Evolutionary conservation across 2,329 filamentous ascomycete species (phyloP).

Genomic region (Cryphonectria nitschkei): DNA sequence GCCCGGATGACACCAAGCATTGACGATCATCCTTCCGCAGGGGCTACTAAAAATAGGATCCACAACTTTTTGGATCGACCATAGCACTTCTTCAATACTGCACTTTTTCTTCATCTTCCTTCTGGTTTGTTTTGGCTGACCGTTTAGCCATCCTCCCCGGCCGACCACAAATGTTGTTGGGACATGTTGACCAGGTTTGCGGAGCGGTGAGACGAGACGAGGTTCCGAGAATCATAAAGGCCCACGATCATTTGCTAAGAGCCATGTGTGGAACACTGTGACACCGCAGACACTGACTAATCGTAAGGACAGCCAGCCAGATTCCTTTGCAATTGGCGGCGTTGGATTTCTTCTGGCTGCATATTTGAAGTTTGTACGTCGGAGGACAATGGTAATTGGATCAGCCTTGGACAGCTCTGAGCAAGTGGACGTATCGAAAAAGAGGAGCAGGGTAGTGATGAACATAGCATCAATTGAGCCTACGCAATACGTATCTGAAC

Average conservation of each 20-base stretch:
- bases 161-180: neutral
- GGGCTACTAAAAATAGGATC: conserved; percentile 2
- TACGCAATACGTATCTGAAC: neutral
- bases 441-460: neutral
- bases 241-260: neutral
- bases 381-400: neutral
- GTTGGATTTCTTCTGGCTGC: neutral
- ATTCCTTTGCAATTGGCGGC: neutral
- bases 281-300: neutral
- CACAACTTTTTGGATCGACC: neutral
- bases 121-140: neutral
- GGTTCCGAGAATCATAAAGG: neutral
- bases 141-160: neutral
- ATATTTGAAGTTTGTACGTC: neutral
- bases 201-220: neutral
- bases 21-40: neutral
- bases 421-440: neutral
- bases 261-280: neutral
- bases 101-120: neutral
- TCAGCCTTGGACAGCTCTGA: neutral
- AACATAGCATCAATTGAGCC: neutral
- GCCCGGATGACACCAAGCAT: conserved; percentile 4
- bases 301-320: neutral
- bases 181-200: neutral
- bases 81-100: neutral